Evolutionary conservation across 345 rosid genomes (phyloP).

Genomic region (Boechera stricta): DNA sequence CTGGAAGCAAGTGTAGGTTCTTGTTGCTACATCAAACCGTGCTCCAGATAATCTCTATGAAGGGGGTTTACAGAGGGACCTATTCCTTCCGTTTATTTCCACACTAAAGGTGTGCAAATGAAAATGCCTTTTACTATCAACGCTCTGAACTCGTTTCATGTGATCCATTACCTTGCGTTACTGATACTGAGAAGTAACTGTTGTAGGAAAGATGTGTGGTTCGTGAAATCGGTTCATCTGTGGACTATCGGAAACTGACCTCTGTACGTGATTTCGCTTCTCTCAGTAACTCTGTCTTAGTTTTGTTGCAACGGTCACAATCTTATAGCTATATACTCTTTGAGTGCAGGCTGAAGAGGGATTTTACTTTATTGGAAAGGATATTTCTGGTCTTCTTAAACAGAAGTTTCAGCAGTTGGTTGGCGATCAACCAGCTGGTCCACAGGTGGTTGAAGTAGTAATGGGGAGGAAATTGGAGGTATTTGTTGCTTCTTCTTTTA

Average conservation of each 20-base stretch:
- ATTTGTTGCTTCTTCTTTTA: constrained; percentile 19
- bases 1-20: constrained; percentile 65
- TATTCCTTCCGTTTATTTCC: constrained; percentile 85
- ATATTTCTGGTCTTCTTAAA: constrained; percentile 61
- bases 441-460: constrained; percentile 82
- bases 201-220: constrained; percentile 86
- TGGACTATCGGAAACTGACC: constrained; percentile 87
- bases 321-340: constrained; percentile 35
- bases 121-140: background rate
- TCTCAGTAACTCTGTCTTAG: constrained; percentile 4
- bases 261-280: constrained; percentile 54
- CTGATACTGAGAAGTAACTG: constrained; percentile 29
- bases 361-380: constrained; percentile 81
- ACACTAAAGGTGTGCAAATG: constrained; percentile 67
- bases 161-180: constrained; percentile 5
- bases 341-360: constrained; percentile 80
- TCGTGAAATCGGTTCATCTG: constrained; percentile 89
- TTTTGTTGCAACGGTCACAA: background rate
- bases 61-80: constrained; percentile 94
- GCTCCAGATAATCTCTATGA: constrained; percentile 95
- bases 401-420: constrained; percentile 72
- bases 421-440: constrained; percentile 58
- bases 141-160: background rate
- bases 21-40: constrained; percentile 94
- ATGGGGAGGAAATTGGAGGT: constrained; percentile 95